Percentiles rank a stretch among this genome's conserved stretches.
These are phyloP conservation scores for Maudiozyma pseudohumilis DNA, from an alignment of 805 yeast species.

Conservation along the genomic window DNA sequence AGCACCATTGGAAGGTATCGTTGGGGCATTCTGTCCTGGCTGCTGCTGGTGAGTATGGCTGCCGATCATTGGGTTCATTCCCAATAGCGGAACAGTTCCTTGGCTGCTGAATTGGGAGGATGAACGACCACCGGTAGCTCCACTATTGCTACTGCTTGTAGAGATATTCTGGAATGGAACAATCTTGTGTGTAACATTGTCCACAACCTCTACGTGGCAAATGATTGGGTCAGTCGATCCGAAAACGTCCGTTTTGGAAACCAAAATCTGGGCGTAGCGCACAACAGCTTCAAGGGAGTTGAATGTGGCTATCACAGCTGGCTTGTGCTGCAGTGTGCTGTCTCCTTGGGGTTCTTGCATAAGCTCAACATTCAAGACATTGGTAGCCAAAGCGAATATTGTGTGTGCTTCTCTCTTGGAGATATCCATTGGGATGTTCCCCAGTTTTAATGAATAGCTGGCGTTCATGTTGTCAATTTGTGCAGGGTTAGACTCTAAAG, in stretches of 20 bases:
- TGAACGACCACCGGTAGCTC: not conserved
- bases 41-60: slow-evolving; percentile 2
- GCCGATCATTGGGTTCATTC: not conserved
- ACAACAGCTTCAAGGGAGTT: slow-evolving; percentile 37
- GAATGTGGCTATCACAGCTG: slow-evolving; percentile 35
- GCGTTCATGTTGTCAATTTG: slow-evolving; percentile 6
- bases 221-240: slow-evolving; percentile 38
- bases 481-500: slow-evolving; percentile 12
- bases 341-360: not conserved
- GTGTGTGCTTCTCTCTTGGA: slow-evolving; percentile 56
- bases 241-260: slow-evolving; percentile 36
- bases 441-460: slow-evolving; percentile 32
- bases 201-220: slow-evolving; percentile 34
- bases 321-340: slow-evolving; percentile 1
- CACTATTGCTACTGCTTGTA: not conserved
- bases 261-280: slow-evolving; percentile 32
- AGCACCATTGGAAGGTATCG: slow-evolving; percentile 15
- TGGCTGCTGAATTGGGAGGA: not conserved
- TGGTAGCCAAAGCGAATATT: slow-evolving; percentile 60
- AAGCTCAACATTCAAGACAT: slow-evolving; percentile 42
- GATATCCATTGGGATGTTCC: slow-evolving; percentile 55
- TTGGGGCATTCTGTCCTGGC: not conserved
- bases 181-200: slow-evolving; percentile 27
- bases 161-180: slow-evolving; percentile 12
- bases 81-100: not conserved